Conservation (phyloP, 129 eudicot genomes). For the Calendula officinalis region DNA sequence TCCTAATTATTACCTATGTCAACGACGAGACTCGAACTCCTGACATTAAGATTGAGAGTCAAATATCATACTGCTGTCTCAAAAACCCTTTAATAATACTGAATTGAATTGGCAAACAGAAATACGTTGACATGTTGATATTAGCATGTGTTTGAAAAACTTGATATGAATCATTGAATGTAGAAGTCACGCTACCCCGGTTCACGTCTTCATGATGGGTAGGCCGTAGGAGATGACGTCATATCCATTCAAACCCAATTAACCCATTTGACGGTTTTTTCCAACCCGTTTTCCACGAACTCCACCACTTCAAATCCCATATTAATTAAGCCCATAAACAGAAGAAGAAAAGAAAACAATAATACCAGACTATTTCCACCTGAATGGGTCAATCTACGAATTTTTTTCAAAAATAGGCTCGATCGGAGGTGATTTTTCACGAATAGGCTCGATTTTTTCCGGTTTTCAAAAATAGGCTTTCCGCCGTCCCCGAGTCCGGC, state of each 20-base stretch:
- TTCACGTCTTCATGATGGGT: conserved; percentile 9
- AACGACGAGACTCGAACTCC: no score
- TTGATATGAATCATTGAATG: conserved; percentile 9
- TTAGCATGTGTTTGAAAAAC: neutral
- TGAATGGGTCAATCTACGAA: conserved; percentile 19
- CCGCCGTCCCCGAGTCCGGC: no score
- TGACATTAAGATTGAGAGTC: no score
- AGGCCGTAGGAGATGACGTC: neutral
- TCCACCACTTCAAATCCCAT: neutral
- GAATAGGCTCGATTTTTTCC: no score
- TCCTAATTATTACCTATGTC: no score
- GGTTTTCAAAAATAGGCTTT: no score
- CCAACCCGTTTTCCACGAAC: conserved; percentile 32
- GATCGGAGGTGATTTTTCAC: no score
- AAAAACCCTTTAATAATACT: no score
- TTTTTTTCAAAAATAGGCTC: no score
- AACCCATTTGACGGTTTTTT: conserved; percentile 25
- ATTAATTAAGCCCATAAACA: neutral
- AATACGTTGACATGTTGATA: neutral
- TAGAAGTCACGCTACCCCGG: neutral
- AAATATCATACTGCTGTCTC: no score
- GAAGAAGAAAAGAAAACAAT: neutral
- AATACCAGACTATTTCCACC: neutral
- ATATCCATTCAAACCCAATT: conserved; percentile 28
- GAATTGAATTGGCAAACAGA: neutral